Conservation (phyloP, 768 basidiomycete species). For the Lactifluus pinguis region DNA sequence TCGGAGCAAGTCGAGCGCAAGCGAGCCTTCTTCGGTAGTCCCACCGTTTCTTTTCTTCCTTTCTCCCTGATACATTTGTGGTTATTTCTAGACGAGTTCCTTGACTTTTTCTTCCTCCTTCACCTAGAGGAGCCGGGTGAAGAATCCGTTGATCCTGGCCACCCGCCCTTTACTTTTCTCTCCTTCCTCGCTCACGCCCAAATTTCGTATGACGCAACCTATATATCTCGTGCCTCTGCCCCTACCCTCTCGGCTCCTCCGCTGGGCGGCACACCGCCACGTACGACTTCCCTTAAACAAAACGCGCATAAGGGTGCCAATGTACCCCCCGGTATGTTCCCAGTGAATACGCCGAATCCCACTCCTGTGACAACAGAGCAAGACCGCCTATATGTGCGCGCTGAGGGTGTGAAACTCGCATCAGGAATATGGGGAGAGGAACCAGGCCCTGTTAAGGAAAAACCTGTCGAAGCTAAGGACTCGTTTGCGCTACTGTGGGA, state of each 20-base stretch:
- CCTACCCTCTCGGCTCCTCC: constrained; percentile 28
- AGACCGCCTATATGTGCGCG: constrained; percentile 67
- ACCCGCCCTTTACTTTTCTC: constrained; percentile 36
- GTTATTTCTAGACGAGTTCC: constrained; percentile 28
- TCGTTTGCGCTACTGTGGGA: constrained; percentile 63
- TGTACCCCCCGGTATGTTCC: constrained; percentile 55
- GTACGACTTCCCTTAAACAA: constrained; percentile 39
- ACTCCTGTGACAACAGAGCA: constrained; percentile 62
- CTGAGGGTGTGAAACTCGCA: constrained; percentile 68
- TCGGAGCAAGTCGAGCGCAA: constrained; percentile 41
- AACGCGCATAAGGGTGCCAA: constrained; percentile 5
- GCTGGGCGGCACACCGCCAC: constrained; percentile 33
- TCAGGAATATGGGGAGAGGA: constrained; percentile 71
- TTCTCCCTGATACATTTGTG: constrained; percentile 23
- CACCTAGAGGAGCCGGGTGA: constrained; percentile 31
- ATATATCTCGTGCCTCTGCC: constrained; percentile 46
- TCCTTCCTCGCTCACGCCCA: constrained; percentile 62
- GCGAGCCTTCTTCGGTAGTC: constrained; percentile 65
- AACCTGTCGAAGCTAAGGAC: constrained; percentile 29
- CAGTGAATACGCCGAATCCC: constrained; percentile 79
- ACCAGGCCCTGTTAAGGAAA: constrained; percentile 29
- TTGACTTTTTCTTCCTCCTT: constrained; percentile 19
- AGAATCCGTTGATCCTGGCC: constrained; percentile 17
- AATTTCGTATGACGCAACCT: constrained; percentile 73
- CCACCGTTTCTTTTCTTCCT: constrained; percentile 20